Percentiles rank a stretch among this genome's conserved stretches.
These are phyloP conservation scores for Toxoplasma gondii DNA, from an alignment of 169 alveolate genomes.

Conservation along the genomic window DNA sequence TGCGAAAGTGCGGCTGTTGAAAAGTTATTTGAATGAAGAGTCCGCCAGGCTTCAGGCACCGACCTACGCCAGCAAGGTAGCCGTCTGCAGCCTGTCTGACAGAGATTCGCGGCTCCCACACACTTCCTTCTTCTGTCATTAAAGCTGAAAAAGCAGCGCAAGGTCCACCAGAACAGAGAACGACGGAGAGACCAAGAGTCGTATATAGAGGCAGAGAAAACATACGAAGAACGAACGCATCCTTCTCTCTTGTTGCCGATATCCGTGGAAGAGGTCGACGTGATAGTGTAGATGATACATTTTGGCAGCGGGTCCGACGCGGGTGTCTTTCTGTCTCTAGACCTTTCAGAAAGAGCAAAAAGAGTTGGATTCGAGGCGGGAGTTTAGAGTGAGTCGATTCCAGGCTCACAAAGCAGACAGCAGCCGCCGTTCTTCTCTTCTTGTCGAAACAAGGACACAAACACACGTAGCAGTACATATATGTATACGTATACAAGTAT, in stretches of 20 bases:
- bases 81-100: not conserved
- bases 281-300: too few relatives aligned
- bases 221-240: not conserved
- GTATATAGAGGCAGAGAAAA: not conserved
- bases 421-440: too few relatives aligned
- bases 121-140: slow-evolving; percentile 5
- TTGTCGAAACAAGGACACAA: too few relatives aligned
- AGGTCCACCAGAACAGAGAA: not conserved
- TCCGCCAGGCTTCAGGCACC: not conserved
- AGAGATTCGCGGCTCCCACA: not conserved
- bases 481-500: not conserved
- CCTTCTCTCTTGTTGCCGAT: too few relatives aligned
- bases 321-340: too few relatives aligned
- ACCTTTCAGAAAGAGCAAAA: too few relatives aligned
- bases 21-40: slow-evolving; percentile 13
- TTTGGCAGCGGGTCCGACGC: too few relatives aligned
- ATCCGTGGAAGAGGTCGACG: too few relatives aligned
- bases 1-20: not conserved
- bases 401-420: too few relatives aligned
- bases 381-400: too few relatives aligned
- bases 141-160: not conserved
- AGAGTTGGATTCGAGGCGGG: too few relatives aligned
- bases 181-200: not conserved
- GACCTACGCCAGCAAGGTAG: not conserved
- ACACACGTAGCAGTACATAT: not conserved